Base-by-base conservation (phyloP, 257 asterid genomes). In the Petrea volubilis region DNA sequence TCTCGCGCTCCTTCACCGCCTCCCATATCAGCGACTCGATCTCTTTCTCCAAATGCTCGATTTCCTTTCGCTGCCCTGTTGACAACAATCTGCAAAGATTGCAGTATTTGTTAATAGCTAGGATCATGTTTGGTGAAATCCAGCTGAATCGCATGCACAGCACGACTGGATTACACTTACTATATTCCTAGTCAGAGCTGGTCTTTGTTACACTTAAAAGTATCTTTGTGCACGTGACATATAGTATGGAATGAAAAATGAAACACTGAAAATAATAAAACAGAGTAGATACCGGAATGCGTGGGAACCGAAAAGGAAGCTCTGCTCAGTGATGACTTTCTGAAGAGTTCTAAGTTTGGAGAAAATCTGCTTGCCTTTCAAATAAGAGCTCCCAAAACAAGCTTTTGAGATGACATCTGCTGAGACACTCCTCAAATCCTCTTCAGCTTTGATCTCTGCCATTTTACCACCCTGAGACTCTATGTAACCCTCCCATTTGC, bases 371-470 rank as follows among this genome's bases (percentile, higher is more conserved):
- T 84, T 82, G 72, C 97, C 97, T 76, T 84, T 83, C 70, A 78
- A 70, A 64, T 80, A 89, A 1, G 92, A 92, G 70, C 96, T 87
- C 27, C 97, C 97, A 77, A 92, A 92, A 68, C 93, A 92, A 13
- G 96, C 91, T 80, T 88, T 84, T 14, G 96, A 86, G 68, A 92
- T 92, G 7, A 92, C 93, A 72, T 92, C 97, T n/a, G 82, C 97
- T 2, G 97, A 83, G n/a, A 85, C 61, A 64, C 88, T 80, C 74
- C 96, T 84, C 44, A 92, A 72, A 69, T 87, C 93, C 40, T 89
- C 88, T 49, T 83, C 95, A 33, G 82, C 96, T 49, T 44, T 70
- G 60, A 92, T 83, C 56, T 92, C 96, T 18, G 78, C 93, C 50
- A 74, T 68, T 33, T 24, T 61, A 0, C 88, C 82, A 29, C 76